These are phyloP conservation scores for Fusarium veterinarium DNA, from an alignment of 2,329 filamentous ascomycete species.

Conservation along the genomic window DNA sequence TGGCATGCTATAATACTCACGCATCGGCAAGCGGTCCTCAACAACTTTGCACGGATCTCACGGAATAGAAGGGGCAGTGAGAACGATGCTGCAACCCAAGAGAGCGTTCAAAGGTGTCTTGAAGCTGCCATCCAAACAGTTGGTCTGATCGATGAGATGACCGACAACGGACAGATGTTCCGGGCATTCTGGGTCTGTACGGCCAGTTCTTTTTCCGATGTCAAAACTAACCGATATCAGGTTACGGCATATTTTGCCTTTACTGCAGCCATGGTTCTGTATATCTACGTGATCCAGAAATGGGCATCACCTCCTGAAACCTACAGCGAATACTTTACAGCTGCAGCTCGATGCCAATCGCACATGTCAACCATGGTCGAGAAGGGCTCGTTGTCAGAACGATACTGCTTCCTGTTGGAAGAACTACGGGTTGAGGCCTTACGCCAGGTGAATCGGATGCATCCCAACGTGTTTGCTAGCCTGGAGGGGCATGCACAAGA, in stretches of 20 bases:
- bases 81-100: conserved; percentile 20
- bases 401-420: conserved; percentile 41
- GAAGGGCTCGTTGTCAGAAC: conserved; percentile 38
- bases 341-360: conserved; percentile 36
- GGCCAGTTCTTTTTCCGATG: rapidly evolving
- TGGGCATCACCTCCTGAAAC: conserved; percentile 35
- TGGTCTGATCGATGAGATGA: conserved; percentile 38
- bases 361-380: conserved; percentile 41
- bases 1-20: conserved; percentile 57
- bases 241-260: conserved; percentile 44
- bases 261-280: conserved; percentile 41
- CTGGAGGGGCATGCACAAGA: conserved; percentile 9
- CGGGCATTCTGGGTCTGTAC: conserved; percentile 38
- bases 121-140: conserved; percentile 40
- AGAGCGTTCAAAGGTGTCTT: conserved; percentile 38
- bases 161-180: conserved; percentile 39
- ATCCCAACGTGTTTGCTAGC: conserved; percentile 17
- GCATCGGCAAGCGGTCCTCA: conserved; percentile 52
- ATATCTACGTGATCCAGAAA: conserved; percentile 44
- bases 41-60: conserved; percentile 46
- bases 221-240: conserved; percentile 6
- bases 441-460: conserved; percentile 36
- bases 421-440: conserved; percentile 39
- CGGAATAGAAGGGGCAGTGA: background rate
- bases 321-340: conserved; percentile 34